Evolutionary conservation across 257 asterid species (phyloP).

Genomic region (Scutellaria minor): DNA sequence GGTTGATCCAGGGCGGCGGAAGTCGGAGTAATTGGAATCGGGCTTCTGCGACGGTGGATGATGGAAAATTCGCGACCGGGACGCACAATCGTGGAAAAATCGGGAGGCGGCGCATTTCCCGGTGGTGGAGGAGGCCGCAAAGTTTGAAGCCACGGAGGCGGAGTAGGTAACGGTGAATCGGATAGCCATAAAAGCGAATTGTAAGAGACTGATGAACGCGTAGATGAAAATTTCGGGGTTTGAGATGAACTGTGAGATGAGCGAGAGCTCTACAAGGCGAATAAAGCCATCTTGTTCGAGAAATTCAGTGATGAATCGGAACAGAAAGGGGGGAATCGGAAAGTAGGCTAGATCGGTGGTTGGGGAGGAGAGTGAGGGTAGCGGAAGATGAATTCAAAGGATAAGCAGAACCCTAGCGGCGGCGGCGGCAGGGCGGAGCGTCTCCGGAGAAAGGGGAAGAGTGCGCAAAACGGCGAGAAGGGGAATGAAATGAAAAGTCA

Average conservation of each 20-base stretch:
- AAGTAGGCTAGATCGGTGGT: constrained; percentile 33
- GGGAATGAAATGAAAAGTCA: not conserved
- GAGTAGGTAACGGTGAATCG: constrained; percentile 69
- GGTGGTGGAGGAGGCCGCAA: constrained; percentile 54
- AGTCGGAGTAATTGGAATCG: constrained; percentile 47
- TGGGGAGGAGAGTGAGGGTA: not conserved
- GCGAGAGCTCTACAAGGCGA: constrained; percentile 42
- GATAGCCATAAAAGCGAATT: constrained; percentile 68
- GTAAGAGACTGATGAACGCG: constrained; percentile 47
- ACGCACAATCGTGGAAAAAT: constrained; percentile 55
- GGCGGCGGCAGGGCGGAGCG: constrained; percentile 41
- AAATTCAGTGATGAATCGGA: constrained; percentile 38
- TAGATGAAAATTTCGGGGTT: constrained; percentile 50
- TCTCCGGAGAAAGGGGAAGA: constrained; percentile 16
- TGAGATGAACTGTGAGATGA: constrained; percentile 32
- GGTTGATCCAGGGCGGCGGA: constrained; percentile 38
- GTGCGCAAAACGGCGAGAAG: constrained; percentile 1
- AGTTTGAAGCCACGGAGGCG: constrained; percentile 65
- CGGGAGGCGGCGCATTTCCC: constrained; percentile 56
- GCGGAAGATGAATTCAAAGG: not conserved
- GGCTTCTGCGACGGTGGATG: constrained; percentile 44
- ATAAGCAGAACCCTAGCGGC: constrained; percentile 37
- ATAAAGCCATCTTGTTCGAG: constrained; percentile 39
- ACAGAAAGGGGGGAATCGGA: constrained; percentile 44
- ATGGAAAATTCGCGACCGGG: constrained; percentile 47